Base-by-base conservation (phyloP, 345 rosid genomes). In the Durio zibethinus region DNA sequence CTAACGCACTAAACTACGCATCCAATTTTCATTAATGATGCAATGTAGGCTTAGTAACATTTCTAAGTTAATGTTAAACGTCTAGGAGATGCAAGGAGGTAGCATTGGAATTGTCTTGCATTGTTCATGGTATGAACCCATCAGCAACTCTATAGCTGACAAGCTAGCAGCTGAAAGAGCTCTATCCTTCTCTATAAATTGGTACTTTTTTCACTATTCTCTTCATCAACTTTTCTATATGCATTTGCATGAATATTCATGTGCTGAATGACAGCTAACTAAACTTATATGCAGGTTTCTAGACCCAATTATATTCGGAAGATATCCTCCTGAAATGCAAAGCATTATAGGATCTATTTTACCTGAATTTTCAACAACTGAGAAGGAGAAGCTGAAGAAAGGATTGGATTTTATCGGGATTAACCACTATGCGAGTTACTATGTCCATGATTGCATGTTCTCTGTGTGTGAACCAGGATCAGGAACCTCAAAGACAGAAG, bases 401-500 rank as follows among this genome's bases (percentile, higher is more conserved):
- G 84, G 82, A 18, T 74, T 86, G 40, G 89, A 92, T 80, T 92
- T 92, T 77, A 86, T 90, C n/a, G 94, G 97, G 40, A 62, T 92
- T 25, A 92, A 92, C 74, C 91, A 90, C 61, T 92, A 92, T n/a
- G 84, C 81, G 0, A 82, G 90, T 83, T 83, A 76, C 81, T 90
- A 89, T 60, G 82, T 83, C 0, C 74, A 88, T 66, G 94, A 90
- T 77, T 90, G 97, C 85, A 59, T 85, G 20, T 83, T 79, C 76
- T 75, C 90, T 4, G 0, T 8, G 16, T 90, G 93, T 70, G 84
- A 87, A 47, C 83, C 86, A 25, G 92, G 90, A 50, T 27, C 72
- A 23, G 93, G 92, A 63, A 76, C 82, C 31, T 77, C 91, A 1
- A 85, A 73, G 73, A 79, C 87, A 35, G 89, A 89, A 83, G 90